Conservation (phyloP, 1,139 yeast genomes). For the Yamadazyma oceani region DNA sequence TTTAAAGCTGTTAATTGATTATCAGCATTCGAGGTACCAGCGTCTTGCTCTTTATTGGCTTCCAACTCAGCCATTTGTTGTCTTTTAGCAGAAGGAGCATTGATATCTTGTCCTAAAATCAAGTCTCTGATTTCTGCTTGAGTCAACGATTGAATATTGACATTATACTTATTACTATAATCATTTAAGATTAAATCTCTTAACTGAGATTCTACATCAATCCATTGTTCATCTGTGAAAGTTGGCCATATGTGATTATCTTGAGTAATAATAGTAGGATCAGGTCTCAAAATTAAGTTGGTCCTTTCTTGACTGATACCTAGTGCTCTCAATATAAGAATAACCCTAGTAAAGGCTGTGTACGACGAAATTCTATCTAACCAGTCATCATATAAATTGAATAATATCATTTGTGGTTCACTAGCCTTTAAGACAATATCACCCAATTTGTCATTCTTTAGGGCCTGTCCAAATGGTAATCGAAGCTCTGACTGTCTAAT, state of each 20-base stretch:
- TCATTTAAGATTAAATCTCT: slow-evolving; percentile 86
- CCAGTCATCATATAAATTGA: slow-evolving; percentile 96
- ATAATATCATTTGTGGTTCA: slow-evolving; percentile 90
- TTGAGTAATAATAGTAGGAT: slow-evolving; percentile 63
- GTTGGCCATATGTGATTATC: slow-evolving; percentile 95
- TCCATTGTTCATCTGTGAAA: slow-evolving; percentile 86
- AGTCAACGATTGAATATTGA: slow-evolving; percentile 83
- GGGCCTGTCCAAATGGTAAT: slow-evolving; percentile 85
- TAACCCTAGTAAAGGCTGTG: slow-evolving; percentile 89
- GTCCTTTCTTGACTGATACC: slow-evolving; percentile 78
- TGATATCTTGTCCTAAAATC: slow-evolving; percentile 90
- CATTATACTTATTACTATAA: slow-evolving; percentile 81
- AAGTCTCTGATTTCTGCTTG: slow-evolving; percentile 93
- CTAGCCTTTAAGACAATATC: slow-evolving; percentile 82
- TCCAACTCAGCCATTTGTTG: slow-evolving; percentile 79
- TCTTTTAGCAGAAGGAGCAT: slow-evolving; percentile 83
- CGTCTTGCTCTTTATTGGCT: slow-evolving; percentile 28
- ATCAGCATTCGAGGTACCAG: slow-evolving; percentile 19
- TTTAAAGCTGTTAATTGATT: slow-evolving; percentile 72
- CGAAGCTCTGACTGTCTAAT: slow-evolving; percentile 88
- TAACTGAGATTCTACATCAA: slow-evolving; percentile 79
- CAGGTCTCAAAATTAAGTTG: slow-evolving; percentile 74
- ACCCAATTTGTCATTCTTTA: slow-evolving; percentile 78
- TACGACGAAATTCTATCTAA: slow-evolving; percentile 75
- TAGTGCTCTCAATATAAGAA: slow-evolving; percentile 76